A percentile compares a stretch with the other conserved stretches of the same genome.
Evolutionary conservation across 495 filamentous ascomycete genomes (phyloP).

Genomic region (Delitschia confertaspora): DNA sequence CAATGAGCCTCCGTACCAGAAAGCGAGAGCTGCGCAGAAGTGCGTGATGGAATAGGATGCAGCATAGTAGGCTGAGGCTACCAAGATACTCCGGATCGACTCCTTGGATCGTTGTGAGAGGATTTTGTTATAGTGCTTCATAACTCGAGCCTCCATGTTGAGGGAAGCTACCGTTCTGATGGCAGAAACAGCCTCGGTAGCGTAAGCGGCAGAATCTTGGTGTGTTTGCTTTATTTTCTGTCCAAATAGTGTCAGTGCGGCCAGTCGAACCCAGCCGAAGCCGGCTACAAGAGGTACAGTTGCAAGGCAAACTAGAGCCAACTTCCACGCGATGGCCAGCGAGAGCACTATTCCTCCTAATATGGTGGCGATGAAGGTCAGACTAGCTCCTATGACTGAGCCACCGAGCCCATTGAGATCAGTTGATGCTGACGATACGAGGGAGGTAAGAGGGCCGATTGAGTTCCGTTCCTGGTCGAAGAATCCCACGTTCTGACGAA

Average conservation of each 20-base stretch:
- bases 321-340: slow-evolving; percentile 75
- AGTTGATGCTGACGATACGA: slow-evolving; percentile 78
- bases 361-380: slow-evolving; percentile 68
- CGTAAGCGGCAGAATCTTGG: no score
- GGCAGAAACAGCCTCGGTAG: no score
- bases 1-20: slow-evolving; percentile 84
- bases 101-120: background rate
- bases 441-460: slow-evolving; percentile 73
- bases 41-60: slow-evolving; percentile 71
- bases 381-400: slow-evolving; percentile 67
- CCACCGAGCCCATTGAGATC: slow-evolving; percentile 77
- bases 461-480: slow-evolving; percentile 82
- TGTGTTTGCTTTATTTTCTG: no score
- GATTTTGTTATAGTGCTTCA: background rate
- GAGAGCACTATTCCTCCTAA: slow-evolving; percentile 57
- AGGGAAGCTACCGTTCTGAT: no score
- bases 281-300: slow-evolving; percentile 68
- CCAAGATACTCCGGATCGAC: no score
- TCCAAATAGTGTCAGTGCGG: no score
- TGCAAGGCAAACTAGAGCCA: slow-evolving; percentile 73
- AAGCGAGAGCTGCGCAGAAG: slow-evolving; percentile 77
- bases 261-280: slow-evolving; percentile 81
- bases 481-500: slow-evolving; percentile 87
- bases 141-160: no score
- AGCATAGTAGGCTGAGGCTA: slow-evolving; percentile 66